A percentile compares a stretch with the other conserved stretches of the same genome.
These are phyloP conservation scores for Nakataea oryzae DNA, from an alignment of 2,329 filamentous ascomycete genomes.

Conservation along the genomic window DNA sequence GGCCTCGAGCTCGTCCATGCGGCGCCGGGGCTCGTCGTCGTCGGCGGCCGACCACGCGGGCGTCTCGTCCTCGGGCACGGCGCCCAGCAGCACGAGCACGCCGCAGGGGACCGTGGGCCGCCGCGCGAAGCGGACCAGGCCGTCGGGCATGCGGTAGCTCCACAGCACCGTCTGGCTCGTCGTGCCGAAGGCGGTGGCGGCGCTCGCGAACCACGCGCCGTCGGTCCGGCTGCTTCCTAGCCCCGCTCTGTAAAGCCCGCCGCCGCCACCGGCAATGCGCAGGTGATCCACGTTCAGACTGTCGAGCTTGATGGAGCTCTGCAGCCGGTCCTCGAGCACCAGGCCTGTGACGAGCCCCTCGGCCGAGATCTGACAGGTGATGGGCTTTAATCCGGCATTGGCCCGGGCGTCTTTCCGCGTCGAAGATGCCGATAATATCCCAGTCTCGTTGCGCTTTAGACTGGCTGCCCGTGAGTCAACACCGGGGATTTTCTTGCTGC, in stretches of 20 bases:
- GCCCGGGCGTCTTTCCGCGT: constrained; percentile 14
- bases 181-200: constrained; percentile 43
- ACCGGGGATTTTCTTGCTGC: background rate
- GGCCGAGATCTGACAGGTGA: constrained; percentile 37
- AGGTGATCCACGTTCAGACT: constrained; percentile 37
- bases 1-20: background rate
- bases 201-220: constrained; percentile 47
- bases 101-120: constrained; percentile 47
- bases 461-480: background rate
- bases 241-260: background rate
- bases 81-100: constrained; percentile 41
- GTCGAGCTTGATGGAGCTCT: constrained; percentile 18
- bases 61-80: constrained; percentile 38
- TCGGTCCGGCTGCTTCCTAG: constrained; percentile 17
- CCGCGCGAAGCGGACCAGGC: constrained; percentile 37
- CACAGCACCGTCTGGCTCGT: constrained; percentile 45
- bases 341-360: constrained; percentile 36
- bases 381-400: constrained; percentile 11
- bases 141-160: constrained; percentile 48
- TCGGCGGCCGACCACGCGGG: constrained; percentile 39
- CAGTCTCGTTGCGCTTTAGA: background rate
- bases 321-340: constrained; percentile 21
- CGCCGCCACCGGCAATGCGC: constrained; percentile 13
- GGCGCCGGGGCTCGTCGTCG: constrained; percentile 22
- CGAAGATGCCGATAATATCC: constrained; percentile 17